Base-by-base conservation (phyloP, 352 stramenopile species). In the Peronospora belbahrii region DNA sequence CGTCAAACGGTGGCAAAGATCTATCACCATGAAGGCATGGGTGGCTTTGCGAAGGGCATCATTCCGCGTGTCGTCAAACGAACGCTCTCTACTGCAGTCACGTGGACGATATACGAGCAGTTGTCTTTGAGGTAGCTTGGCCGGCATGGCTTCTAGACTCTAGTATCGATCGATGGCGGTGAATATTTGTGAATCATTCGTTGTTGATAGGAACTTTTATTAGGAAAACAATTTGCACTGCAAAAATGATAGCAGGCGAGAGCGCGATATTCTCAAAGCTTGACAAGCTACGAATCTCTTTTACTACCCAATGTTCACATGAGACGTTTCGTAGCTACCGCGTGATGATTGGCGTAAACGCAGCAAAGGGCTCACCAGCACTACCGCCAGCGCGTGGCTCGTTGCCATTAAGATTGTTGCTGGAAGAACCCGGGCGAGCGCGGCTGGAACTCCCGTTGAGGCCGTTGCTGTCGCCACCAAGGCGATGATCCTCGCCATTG, bases 71-170 rank as follows among this genome's bases (percentile, higher is more conserved):
- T 99, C 23, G 59, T 98, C 40, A 96, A 97, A 39, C 95, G 98
- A 47, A 97, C 96, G 30, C 92, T 98, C 22, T 95, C 91, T n/a
- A 97, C 98, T 3, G 97, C 96, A 13, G 96, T 99, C 52, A 98
- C 89, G 11, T 99, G 97, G 97, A 99, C 96, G 9, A 97, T 97
- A 38, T 99, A 99, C 74, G 96, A 99, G 77, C 72, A 90, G 38
- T 63, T 92, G 17, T 85, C 75, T 2, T 51, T 85, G 28, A 63
- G 64, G 38, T 86, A 80, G 43, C 19, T 43, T 41, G 8, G 10
- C 22, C 25, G 18, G 23, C 3, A 32, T 31, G 23, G 11, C 14
- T 17, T 22, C 14, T 42, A 35, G 17, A 31, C 17, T 42, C 41
- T 34, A 32, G 30, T 15, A 23, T 48, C 14, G 8, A 18, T 17